phyloP scores from a whole-genome alignment of 2,329 filamentous ascomycete species.

The Macrophomina tecta region DNA sequence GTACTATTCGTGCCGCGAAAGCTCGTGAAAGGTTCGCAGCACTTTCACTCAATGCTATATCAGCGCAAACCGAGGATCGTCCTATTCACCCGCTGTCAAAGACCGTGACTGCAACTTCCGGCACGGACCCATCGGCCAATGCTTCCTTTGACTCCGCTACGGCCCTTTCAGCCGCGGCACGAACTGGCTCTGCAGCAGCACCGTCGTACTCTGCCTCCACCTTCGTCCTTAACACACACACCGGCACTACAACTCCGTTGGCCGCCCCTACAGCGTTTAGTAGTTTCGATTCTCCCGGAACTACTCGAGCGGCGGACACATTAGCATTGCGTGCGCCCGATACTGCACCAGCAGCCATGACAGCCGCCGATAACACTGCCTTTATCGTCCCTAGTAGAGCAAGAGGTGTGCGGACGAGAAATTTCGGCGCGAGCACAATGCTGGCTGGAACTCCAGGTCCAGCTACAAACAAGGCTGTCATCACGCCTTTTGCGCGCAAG shows the following conservation, averaged over 20 bases:
- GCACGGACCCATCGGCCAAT: neutral
- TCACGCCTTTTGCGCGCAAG: slow-evolving; percentile 48
- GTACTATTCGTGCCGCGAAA: slow-evolving; percentile 37
- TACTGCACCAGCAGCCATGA: slow-evolving; percentile 11
- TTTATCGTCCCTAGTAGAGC: neutral
- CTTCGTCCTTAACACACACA: slow-evolving; percentile 20
- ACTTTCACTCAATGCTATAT: neutral
- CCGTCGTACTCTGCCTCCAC: slow-evolving; percentile 30
- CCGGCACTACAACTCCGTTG: slow-evolving; percentile 21
- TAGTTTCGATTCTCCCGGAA: neutral
- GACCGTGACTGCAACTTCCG: neutral
- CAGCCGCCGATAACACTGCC: neutral
- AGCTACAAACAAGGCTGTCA: slow-evolving; percentile 39
- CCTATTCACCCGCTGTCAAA: slow-evolving; percentile 5
- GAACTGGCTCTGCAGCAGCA: slow-evolving; percentile 33
- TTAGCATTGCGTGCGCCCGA: neutral
- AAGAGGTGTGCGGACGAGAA: slow-evolving; percentile 9
- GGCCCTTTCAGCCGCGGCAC: slow-evolving; percentile 33
- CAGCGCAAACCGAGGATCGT: neutral
- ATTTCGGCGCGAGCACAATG: slow-evolving; percentile 18
- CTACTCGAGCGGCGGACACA: neutral
- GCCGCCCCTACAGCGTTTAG: neutral
- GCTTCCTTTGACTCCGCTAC: slow-evolving; percentile 23
- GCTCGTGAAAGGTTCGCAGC: slow-evolving; percentile 29
- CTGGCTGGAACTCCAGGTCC: neutral